Base-by-base conservation (phyloP, 139 green algal genomes). In the Tetradesmus obliquus region DNA sequence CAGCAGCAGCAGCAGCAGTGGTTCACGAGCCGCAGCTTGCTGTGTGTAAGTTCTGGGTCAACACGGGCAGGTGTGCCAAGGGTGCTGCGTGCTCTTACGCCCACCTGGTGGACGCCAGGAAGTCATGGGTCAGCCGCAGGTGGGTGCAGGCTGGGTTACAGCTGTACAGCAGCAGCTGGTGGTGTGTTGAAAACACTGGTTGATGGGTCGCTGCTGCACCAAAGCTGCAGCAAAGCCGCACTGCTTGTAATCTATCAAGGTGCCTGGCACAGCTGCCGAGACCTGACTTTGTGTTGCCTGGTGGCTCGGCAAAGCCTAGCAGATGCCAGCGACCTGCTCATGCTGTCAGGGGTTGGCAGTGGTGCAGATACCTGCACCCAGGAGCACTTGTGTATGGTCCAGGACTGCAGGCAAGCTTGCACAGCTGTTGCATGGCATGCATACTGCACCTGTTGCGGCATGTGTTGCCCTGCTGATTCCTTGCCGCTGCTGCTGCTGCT, bases 41-140 rank as follows among this genome's bases (percentile, higher is more conserved):
- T 8, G 85, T 94, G 10, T 97, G 95, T 93, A 96, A 96, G 90
- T 96, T 93, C 83, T 97, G 88, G 82, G 22, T 95, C 3, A 96
- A 96, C 90, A 95, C 88, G 4, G 94, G 94, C 3, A 55, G 60
- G 1, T 97, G 95, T 81, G 80, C 86, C 13, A 94, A 93, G 58
- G 94, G 94, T 13, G 82, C 79, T 22, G 82, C 60, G 19, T 97
- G 95, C 90, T 74, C 82, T 1, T 95, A 92, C 66, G 55, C 58
- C 5, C 95, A 97, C 89, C 85, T 89, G 15, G 45, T 58, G 5
- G 9, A 69, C 8, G 79, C 60, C 5, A 84, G 51, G 55, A 55
- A 79, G 71, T 24, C 62, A 84, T 92, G 86, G 86, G 86, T 94
- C 22, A 88, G 54, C 2, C 51, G 53, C 4, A 60, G 69, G 74